Evolutionary conservation across 163 green algal genomes (phyloP), one percentile per base, ranked within the genome.

Genomic region (Prototheca cutis): DNA sequence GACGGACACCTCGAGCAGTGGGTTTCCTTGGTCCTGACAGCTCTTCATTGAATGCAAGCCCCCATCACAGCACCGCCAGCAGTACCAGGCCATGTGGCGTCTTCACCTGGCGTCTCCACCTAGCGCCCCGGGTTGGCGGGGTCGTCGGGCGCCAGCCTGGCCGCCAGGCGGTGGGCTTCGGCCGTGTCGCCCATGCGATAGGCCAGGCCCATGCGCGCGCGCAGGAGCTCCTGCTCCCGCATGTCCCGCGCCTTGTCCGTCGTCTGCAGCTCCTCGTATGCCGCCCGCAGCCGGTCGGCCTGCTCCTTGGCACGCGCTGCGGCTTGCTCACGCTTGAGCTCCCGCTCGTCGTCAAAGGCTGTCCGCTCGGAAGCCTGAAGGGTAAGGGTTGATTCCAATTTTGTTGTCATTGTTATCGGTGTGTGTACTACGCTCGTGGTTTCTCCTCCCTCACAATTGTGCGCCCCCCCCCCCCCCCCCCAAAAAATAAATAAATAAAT

Each of bases 211-310:
- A 93, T 90, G 65, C 91, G 74, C 56, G 79, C 74, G 34, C 86
- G 78, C 60, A 94, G 72, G 68, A 94, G 49, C 71, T 94, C 82
- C 76, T 94, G 84, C 62, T 92, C 78, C 27, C 73, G 67, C 86
- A 93, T 94, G 59, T 84, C 86, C 68, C 78, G 69, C 21, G 73
- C 80, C 61, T 85, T 86, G 67, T 85, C 76, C 3, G 40, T 66
- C 40, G 71, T 70, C 68, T 85, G 78, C 30, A 92, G 71, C 66
- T 84, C 72, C 4, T 68, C 34, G 45, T 84, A 83, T 3, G 82
- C 80, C 58, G 85, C 61, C 34, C 65, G 47, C 27, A 81, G 40
- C 2, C 72, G 63, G 45, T 88, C 73, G 39, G 73, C 58, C 58
- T 78, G 62, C 58, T 72, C 59, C 55, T 62, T 60, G 6, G 53